Base-by-base conservation (phyloP, 2,329 filamentous ascomycete species). In the Chrysoporthe puriensis region DNA sequence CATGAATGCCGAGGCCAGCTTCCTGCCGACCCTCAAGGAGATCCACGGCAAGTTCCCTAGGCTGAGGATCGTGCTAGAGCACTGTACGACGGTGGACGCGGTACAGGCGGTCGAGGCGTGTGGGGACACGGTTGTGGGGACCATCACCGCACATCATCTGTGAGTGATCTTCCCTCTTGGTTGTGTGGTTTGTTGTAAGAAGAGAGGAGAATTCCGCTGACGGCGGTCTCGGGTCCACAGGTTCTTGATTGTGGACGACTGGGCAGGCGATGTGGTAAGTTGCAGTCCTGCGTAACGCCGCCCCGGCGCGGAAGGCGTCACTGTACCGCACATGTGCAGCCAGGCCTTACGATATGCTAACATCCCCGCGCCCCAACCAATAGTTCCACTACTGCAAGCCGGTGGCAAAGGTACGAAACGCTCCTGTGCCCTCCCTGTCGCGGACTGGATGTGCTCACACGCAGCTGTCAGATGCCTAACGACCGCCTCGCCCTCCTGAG, bases 91-190 rank as follows among this genome's bases (percentile, higher is more conserved):
- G 0, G 89, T 88, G 1, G 92, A 91, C 0, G 94, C 94, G 0
- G 83, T 97, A 4, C 87, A 91, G 70, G 90, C 93, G 0, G 94
- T 97, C 46, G 85, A 86, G 71, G 82, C 86, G 16, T 96, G 93
- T 74, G 93, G 93, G 0, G 86, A 90, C 21, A 91, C 87, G 3
- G 95, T 97, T 34, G 90, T 86, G 0, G 84, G 83, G 4, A 95
- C 92, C 11, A 93, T 97, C 72, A 97, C 94, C 0, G 92, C 93
- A 2, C 94, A 97, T 75, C 94, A 97, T 75, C 83, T 97, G 32
- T 93, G 8, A 70, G 69, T 48, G 3, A n/a, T 9, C n/a, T 32
- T 26, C 26, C 16, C 13, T 42, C 16, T 5, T 44, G 44, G 11
- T 42, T 11, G 8, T 14, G 21, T 26, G n/a, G 6, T 6, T 6